Conservation (phyloP, 805 yeast genomes). For the Saccharomyces eubayanus region DNA sequence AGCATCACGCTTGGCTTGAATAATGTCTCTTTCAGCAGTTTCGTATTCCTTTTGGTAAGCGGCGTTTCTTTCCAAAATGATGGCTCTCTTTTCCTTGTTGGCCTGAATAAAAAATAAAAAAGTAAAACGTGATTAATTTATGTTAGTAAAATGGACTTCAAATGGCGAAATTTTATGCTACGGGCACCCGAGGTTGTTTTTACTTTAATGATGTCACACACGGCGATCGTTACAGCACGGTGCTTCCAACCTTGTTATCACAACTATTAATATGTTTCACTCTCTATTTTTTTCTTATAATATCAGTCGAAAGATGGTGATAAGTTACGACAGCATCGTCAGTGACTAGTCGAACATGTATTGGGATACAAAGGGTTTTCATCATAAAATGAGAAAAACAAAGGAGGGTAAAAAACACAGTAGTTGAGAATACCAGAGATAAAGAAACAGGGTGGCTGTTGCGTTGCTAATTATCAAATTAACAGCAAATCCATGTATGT, state of each 20-base stretch:
- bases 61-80: conserved; percentile 88
- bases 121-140: not conserved
- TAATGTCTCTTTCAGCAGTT: conserved; percentile 81
- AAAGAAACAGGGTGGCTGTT: not conserved
- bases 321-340: conserved; percentile 61
- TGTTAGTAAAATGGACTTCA: conserved; percentile 10
- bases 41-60: conserved; percentile 92
- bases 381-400: conserved; percentile 26
- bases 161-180: not conserved
- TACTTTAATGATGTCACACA: not conserved
- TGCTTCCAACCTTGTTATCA: not conserved
- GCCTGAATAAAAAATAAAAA: conserved; percentile 29
- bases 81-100: conserved; percentile 52
- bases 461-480: not conserved
- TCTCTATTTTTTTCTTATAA: not conserved
- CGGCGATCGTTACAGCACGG: not conserved
- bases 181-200: not conserved
- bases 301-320: conserved; percentile 75
- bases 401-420: not conserved
- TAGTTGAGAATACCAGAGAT: conserved; percentile 6
- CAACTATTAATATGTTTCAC: not conserved
- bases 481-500: not conserved
- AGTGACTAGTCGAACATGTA: conserved; percentile 51
- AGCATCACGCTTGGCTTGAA: conserved; percentile 86
- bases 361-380: conserved; percentile 43